Percentiles rank a stretch among this genome's conserved stretches.
These are phyloP conservation scores for Nicotiana undulata DNA, from an alignment of 257 asterid species.

Conservation along the genomic window DNA sequence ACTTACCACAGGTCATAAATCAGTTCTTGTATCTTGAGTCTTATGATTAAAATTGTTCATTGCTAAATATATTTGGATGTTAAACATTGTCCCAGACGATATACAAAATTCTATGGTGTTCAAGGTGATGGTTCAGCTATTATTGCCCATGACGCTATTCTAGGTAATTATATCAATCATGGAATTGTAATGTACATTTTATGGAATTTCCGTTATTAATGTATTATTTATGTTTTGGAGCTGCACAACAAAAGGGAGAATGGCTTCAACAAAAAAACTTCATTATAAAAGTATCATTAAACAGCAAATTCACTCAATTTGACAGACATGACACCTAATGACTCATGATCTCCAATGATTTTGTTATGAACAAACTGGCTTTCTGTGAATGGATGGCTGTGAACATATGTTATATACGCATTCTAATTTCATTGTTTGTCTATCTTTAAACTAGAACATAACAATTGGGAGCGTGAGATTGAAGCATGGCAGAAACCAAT, in stretches of 20 bases:
- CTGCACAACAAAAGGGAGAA: neutral
- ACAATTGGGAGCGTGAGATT: conserved; percentile 71
- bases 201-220: neutral
- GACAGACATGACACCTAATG: neutral
- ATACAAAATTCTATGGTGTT: conserved; percentile 69
- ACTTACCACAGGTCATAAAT: conserved; percentile 64
- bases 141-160: conserved; percentile 73
- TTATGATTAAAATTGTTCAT: neutral
- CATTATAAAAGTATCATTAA: conserved; percentile 2
- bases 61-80: conserved; percentile 10
- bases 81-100: conserved; percentile 55
- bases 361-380: neutral
- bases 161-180: conserved; percentile 36
- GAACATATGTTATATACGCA: neutral
- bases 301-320: neutral
- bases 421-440: neutral
- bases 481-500: conserved; percentile 95
- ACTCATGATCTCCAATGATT: neutral
- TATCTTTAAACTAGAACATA: conserved; percentile 35
- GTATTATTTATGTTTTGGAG: neutral
- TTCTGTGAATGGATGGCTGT: neutral
- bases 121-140: conserved; percentile 55
- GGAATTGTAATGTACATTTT: neutral
- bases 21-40: neutral
- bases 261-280: neutral